phyloP scores from a whole-genome alignment of 2,329 filamentous ascomycete species.

The Neofusicoccum ribis region DNA sequence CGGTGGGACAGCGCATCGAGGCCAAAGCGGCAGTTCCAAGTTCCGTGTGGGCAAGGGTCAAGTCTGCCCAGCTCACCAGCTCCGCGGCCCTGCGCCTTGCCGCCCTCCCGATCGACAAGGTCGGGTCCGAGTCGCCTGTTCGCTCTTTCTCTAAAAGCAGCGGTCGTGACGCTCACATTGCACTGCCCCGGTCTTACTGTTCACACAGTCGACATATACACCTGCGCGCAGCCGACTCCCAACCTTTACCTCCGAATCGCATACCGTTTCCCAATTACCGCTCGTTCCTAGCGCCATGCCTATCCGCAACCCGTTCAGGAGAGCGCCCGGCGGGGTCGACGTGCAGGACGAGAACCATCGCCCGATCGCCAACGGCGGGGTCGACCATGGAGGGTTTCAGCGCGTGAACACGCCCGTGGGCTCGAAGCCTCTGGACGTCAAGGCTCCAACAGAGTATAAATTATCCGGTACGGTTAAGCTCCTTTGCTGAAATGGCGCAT shows the following conservation, averaged over 20 bases:
- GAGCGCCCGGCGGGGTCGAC: conserved; percentile 34
- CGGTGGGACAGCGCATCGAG: conserved; percentile 3
- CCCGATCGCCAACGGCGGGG: conserved; percentile 13
- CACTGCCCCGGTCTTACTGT: conserved; percentile 1
- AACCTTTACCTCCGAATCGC: not conserved
- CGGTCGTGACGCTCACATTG: conserved; percentile 9
- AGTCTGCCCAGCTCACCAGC: conserved; percentile 6
- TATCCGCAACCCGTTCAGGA: conserved; percentile 44
- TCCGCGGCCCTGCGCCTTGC: conserved; percentile 13
- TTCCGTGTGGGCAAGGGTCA: not conserved
- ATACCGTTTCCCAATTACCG: not conserved
- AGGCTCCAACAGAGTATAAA: conserved; percentile 53
- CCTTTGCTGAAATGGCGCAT: not conserved
- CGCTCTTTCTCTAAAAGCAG: conserved; percentile 9
- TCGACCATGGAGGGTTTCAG: conserved; percentile 29
- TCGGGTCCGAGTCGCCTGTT: not conserved
- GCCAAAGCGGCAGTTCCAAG: conserved; percentile 2
- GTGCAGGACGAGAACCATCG: conserved; percentile 34
- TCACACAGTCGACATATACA: not conserved
- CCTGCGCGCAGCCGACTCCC: not conserved
- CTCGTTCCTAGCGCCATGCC: conserved; percentile 32
- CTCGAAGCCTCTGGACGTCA: conserved; percentile 44
- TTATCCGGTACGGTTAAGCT: conserved; percentile 48
- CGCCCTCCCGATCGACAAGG: conserved; percentile 3
- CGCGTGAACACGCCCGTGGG: conserved; percentile 34